Percentiles rank a stretch among this genome's conserved stretches.
These are phyloP conservation scores for Aspergillus conjunctus DNA, from an alignment of 495 filamentous ascomycete species.

Conservation along the genomic window DNA sequence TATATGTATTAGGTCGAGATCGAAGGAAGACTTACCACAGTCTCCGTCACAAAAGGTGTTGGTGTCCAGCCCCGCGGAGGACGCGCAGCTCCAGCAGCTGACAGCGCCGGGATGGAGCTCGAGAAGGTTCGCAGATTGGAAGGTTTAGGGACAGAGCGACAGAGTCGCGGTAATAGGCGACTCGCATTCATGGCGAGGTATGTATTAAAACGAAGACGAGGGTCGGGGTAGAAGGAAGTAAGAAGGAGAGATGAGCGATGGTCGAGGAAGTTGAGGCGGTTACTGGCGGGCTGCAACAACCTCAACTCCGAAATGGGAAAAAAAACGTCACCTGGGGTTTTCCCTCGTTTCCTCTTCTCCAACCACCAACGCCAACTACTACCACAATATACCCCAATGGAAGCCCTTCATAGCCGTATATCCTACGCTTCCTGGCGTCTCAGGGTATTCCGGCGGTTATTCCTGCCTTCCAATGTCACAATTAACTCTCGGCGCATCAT, in stretches of 20 bases:
- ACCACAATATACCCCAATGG: conserved; percentile 29
- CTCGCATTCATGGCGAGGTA: conserved; percentile 19
- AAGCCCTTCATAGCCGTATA: conserved; percentile 28
- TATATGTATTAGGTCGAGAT: not conserved
- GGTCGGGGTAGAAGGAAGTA: not conserved
- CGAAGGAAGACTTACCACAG: conserved; percentile 63
- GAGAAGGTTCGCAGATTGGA: conserved; percentile 34
- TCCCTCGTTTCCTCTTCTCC: conserved; percentile 12
- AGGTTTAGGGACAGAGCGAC: conserved; percentile 25
- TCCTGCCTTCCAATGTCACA: conserved; percentile 12
- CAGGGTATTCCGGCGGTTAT: conserved; percentile 31
- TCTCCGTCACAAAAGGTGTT: conserved; percentile 76
- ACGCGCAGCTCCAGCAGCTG: conserved; percentile 24
- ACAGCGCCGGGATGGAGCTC: conserved; percentile 38
- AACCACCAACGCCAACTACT: not conserved
- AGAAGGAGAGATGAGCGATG: conserved; percentile 5
- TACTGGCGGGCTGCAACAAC: conserved; percentile 3
- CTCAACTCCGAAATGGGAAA: conserved; percentile 3
- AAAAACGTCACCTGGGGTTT: conserved; percentile 11
- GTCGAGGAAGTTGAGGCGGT: conserved; percentile 11
- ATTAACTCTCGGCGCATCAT: conserved; percentile 5
- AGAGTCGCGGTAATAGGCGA: conserved; percentile 33
- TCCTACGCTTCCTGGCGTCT: conserved; percentile 44
- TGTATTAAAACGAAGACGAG: not conserved
- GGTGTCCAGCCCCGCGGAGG: conserved; percentile 61